Evolutionary conservation across 2,329 filamentous ascomycete genomes (phyloP).

Genomic region (Calonectria honghensis): DNA sequence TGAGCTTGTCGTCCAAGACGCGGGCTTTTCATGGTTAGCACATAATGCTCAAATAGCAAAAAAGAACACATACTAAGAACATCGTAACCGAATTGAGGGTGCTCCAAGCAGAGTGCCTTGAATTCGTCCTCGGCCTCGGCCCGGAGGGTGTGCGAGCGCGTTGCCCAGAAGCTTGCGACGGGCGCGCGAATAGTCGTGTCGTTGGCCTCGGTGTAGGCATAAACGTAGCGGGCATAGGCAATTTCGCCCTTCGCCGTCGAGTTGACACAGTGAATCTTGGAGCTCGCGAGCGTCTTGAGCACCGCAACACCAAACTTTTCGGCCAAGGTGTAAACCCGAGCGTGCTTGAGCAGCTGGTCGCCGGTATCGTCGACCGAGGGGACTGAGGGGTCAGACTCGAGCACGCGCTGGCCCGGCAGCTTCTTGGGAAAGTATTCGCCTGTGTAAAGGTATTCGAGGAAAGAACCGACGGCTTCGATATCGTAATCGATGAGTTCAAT

Average conservation of each 20-base stretch:
- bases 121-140: conserved; percentile 92
- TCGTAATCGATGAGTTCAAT: conserved; percentile 75
- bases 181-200: conserved; percentile 51
- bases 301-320: conserved; percentile 82
- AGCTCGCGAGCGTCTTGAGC: conserved; percentile 85
- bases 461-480: conserved; percentile 60
- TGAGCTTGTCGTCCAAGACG: conserved; percentile 80
- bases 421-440: conserved; percentile 82
- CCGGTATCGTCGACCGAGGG: conserved; percentile 85
- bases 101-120: conserved; percentile 88
- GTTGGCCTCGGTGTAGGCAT: conserved; percentile 47
- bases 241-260: conserved; percentile 93
- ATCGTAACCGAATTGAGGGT: conserved; percentile 94
- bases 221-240: conserved; percentile 83
- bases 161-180: conserved; percentile 54
- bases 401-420: conserved; percentile 76
- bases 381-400: conserved; percentile 81
- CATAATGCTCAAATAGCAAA: fast-evolving
- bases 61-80: conserved; percentile 80
- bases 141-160: conserved; percentile 80
- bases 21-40: conserved; percentile 66
- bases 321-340: conserved; percentile 91
- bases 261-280: conserved; percentile 94
- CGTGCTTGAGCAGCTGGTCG: conserved; percentile 89
- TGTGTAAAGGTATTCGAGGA: conserved; percentile 65